Conservation (phyloP, 1,284 basidiomycete species). For the Cutaneotrichosporon arboriforme region DNA sequence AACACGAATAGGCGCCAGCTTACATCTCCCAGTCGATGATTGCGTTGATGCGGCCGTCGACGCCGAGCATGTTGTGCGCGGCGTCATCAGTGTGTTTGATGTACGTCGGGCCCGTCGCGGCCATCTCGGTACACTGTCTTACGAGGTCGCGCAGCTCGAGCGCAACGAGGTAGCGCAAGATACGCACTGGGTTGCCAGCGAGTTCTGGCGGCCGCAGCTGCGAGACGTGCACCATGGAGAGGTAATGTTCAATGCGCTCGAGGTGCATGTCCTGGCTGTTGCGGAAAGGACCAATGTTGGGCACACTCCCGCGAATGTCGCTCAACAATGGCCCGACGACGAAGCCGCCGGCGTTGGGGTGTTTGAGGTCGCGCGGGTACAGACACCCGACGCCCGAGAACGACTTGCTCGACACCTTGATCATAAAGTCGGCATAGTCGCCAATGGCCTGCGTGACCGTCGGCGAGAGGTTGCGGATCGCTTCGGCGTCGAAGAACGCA, state of each 20-base stretch:
- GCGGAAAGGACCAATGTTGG: slow-evolving; percentile 2
- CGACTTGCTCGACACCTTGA: background rate
- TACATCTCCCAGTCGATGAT: slow-evolving; percentile 9
- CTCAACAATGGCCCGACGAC: background rate
- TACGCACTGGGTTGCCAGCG: background rate
- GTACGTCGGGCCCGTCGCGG: background rate
- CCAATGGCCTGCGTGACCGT: background rate
- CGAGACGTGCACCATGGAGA: slow-evolving; percentile 3
- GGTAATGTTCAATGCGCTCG: slow-evolving; percentile 1
- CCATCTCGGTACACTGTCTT: background rate
- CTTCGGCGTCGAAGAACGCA: background rate
- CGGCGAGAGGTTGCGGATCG: background rate
- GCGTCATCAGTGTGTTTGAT: slow-evolving; percentile 4
- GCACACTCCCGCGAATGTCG: slow-evolving; percentile 2
- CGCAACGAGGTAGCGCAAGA: slow-evolving; percentile 1
- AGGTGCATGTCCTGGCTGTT: slow-evolving; percentile 2
- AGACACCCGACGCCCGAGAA: background rate
- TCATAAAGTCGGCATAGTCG: slow-evolving; percentile 6
- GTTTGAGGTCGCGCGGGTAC: background rate
- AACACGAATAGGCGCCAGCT: too few relatives aligned
- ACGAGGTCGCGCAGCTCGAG: slow-evolving; percentile 6
- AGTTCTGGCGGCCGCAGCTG: slow-evolving; percentile 2
- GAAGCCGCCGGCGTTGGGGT: background rate
- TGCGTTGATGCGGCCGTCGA: background rate
- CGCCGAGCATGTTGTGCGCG: slow-evolving; percentile 5